phyloP scores from a whole-genome alignment of 305 asterid genomes.

The Nicotiana rustica region DNA sequence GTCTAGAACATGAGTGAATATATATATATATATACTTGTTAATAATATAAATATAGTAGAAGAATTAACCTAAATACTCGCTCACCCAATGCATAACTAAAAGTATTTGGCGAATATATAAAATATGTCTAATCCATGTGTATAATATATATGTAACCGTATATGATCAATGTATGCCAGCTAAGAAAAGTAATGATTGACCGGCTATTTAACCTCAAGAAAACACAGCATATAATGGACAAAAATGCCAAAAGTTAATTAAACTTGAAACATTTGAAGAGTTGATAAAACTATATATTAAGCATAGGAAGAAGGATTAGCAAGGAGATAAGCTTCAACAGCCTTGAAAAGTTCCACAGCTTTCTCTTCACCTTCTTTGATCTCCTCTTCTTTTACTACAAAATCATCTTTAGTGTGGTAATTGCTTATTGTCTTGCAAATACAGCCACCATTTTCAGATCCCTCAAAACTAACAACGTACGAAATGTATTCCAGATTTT shows the following conservation, averaged over 20 bases:
- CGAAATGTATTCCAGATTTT: conserved; percentile 49
- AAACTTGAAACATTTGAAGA: not conserved
- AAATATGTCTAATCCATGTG: too few relatives aligned
- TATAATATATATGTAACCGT: too few relatives aligned
- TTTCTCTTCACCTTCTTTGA: conserved; percentile 51
- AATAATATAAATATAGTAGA: too few relatives aligned
- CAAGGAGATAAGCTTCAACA: conserved; percentile 49
- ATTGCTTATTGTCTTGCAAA: conserved; percentile 60
- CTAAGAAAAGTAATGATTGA: too few relatives aligned
- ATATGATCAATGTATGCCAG: too few relatives aligned
- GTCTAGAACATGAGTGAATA: too few relatives aligned
- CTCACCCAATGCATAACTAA: too few relatives aligned
- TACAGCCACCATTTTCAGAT: conserved; percentile 55
- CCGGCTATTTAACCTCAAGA: too few relatives aligned
- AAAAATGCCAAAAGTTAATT: not conserved
- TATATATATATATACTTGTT: too few relatives aligned
- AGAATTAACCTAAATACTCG: too few relatives aligned
- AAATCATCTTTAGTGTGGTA: conserved; percentile 61
- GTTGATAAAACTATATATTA: not conserved
- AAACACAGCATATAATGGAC: not conserved
- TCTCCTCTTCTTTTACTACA: conserved; percentile 68
- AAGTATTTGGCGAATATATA: too few relatives aligned
- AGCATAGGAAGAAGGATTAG: conserved; percentile 53
- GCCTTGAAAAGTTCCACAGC: conserved; percentile 42
- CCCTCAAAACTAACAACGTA: conserved; percentile 65